Evolutionary conservation across 352 stramenopile species (phyloP).

Genomic region (Globisporangium sylvaticum): DNA sequence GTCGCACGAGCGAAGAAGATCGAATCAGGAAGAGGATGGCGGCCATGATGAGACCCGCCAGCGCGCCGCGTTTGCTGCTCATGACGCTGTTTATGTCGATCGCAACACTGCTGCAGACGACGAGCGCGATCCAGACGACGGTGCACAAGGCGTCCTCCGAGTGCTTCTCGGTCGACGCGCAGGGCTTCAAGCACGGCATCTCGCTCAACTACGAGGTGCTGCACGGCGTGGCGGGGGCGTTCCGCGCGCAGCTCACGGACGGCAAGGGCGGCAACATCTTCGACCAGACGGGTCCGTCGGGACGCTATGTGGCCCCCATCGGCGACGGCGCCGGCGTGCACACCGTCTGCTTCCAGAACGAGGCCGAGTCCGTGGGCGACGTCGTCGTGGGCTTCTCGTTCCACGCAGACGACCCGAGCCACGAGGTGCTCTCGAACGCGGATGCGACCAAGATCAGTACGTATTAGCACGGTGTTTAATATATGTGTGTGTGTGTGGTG

Average conservation of each 20-base stretch:
- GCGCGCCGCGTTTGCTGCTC: background rate
- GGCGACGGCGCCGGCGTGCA: conserved; percentile 44
- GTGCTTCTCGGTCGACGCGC: conserved; percentile 73
- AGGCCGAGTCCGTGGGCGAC: conserved; percentile 48
- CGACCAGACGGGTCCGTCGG: conserved; percentile 41
- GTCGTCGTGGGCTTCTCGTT: conserved; percentile 85
- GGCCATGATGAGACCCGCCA: background rate
- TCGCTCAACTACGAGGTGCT: conserved; percentile 86
- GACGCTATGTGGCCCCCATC: conserved; percentile 55
- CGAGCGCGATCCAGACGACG: conserved; percentile 41
- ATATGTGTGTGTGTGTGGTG: background rate
- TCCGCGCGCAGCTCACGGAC: conserved; percentile 65
- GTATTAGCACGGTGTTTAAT: conserved; percentile 14
- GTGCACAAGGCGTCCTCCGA: conserved; percentile 40
- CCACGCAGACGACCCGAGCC: conserved; percentile 76
- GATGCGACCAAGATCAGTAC: conserved; percentile 88
- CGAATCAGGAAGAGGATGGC: background rate
- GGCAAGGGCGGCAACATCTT: conserved; percentile 58
- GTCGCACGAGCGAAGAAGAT: background rate
- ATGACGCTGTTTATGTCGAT: too few species aligned
- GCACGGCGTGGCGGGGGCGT: conserved; percentile 60
- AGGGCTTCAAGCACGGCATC: conserved; percentile 75
- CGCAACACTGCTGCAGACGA: conserved; percentile 10
- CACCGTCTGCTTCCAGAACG: conserved; percentile 78
- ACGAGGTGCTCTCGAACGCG: conserved; percentile 86